A percentile compares a stretch with the other conserved stretches of the same genome.
Conservation (phyloP, 148 eudicot genomes). For the Camellia japonica region DNA sequence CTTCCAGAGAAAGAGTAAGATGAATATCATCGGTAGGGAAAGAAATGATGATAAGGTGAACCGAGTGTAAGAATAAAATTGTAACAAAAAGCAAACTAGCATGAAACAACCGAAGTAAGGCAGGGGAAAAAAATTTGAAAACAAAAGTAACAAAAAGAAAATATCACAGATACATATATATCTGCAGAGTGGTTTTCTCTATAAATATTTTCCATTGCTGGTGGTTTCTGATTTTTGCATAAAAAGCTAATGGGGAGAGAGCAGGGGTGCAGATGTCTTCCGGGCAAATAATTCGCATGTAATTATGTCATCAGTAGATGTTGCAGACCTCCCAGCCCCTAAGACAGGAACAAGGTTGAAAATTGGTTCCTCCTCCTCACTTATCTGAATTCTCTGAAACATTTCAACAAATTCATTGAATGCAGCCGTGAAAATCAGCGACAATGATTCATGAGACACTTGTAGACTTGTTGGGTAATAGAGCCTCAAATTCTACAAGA, state of each 20-base stretch:
- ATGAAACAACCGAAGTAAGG: too few species aligned
- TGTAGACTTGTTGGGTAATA: slow-evolving; percentile 45
- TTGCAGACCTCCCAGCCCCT: slow-evolving; percentile 59
- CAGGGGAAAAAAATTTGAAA: too few species aligned
- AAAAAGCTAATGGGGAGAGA: slow-evolving; percentile 1
- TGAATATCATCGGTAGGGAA: too few species aligned
- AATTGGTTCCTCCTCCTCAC: slow-evolving; percentile 38
- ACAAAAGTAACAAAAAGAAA: too few species aligned
- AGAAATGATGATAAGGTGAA: too few species aligned
- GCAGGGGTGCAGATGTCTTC: slow-evolving; percentile 19
- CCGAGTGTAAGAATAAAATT: too few species aligned
- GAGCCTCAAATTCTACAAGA: slow-evolving; percentile 67
- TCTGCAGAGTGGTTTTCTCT: too few species aligned
- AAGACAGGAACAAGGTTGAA: slow-evolving; percentile 85
- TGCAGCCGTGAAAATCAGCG: slow-evolving; percentile 36
- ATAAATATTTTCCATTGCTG: neutral
- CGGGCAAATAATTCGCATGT: slow-evolving; percentile 75
- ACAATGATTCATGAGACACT: slow-evolving; percentile 48
- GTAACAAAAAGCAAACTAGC: too few species aligned
- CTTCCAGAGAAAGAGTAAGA: too few species aligned
- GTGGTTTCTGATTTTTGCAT: neutral
- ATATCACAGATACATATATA: too few species aligned
- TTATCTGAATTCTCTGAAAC: slow-evolving; percentile 24
- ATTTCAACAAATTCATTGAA: slow-evolving; percentile 52
- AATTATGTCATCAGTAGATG: slow-evolving; percentile 57